Percentiles rank a stretch among this genome's conserved stretches.
Conservation (phyloP, 495 filamentous ascomycete genomes). For the Penicillium samsonianum region DNA sequence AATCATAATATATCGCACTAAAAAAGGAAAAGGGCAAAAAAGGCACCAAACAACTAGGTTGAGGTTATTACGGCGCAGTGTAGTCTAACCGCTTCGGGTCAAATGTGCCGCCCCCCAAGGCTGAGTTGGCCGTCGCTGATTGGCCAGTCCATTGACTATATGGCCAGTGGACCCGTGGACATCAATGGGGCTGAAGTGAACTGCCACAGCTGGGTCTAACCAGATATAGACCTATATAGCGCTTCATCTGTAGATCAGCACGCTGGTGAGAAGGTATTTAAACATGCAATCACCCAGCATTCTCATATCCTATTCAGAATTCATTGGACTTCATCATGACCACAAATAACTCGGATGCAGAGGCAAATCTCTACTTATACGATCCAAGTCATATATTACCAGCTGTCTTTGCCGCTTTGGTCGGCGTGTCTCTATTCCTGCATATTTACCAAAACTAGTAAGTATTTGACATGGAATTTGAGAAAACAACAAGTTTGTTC, state of each 20-base stretch:
- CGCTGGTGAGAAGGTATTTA: background rate
- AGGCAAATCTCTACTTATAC: slow-evolving; percentile 31
- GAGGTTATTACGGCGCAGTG: background rate
- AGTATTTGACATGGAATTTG: background rate
- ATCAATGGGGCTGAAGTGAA: background rate
- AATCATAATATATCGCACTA: background rate
- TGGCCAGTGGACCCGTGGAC: background rate
- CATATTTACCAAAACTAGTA: slow-evolving; percentile 47
- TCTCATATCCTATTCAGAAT: background rate
- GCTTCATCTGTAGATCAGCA: background rate
- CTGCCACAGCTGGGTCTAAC: slow-evolving; percentile 3
- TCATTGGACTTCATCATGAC: slow-evolving; percentile 10
- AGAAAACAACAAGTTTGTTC: background rate
- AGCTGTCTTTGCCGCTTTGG: slow-evolving; percentile 38
- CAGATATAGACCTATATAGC: slow-evolving; percentile 7
- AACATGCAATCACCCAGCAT: background rate
- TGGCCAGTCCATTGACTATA: background rate
- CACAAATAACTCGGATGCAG: slow-evolving; percentile 6
- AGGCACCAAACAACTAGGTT: background rate
- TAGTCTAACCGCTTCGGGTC: slow-evolving; percentile 22
- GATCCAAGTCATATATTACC: slow-evolving; percentile 43
- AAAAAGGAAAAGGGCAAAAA: background rate
- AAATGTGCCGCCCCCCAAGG: slow-evolving; percentile 19
- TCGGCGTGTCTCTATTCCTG: slow-evolving; percentile 34
- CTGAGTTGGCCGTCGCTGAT: slow-evolving; percentile 5